Percentiles rank a stretch among this genome's conserved stretches.
These are phyloP conservation scores for Teratosphaeria nubilosa DNA, from an alignment of 2,329 filamentous ascomycete genomes.

Conservation along the genomic window DNA sequence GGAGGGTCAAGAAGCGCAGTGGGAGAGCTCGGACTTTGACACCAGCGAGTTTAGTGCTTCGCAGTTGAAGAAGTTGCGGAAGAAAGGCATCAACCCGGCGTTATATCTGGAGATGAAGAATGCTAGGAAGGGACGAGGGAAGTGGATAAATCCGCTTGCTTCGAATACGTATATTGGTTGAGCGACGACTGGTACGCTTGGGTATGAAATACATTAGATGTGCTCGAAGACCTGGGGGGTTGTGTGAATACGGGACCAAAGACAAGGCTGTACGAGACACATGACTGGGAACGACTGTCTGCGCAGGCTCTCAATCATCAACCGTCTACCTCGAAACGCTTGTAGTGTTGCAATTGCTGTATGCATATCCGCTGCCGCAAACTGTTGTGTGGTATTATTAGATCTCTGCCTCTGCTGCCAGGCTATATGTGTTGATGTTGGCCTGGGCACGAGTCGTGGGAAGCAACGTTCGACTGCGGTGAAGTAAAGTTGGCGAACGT, in stretches of 20 bases:
- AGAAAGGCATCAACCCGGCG: conserved; percentile 39
- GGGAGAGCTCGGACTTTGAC: conserved; percentile 32
- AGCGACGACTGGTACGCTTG: not conserved
- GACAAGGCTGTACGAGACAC: not conserved
- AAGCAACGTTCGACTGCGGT: not conserved
- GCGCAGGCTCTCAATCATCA: not conserved
- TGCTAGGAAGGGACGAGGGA: conserved; percentile 28
- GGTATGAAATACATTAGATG: not conserved
- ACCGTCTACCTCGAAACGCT: not conserved
- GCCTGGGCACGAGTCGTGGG: not conserved
- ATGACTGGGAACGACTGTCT: not conserved
- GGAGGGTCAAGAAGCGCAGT: conserved; percentile 17
- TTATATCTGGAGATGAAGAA: conserved; percentile 40
- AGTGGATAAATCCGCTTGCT: conserved; percentile 16
- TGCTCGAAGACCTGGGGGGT: not conserved
- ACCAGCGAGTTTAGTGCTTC: conserved; percentile 29
- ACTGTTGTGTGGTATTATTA: not conserved
- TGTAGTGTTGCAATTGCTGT: not conserved
- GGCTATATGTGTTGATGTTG: not conserved
- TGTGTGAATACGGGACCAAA: not conserved
- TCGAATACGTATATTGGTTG: conserved; percentile 21
- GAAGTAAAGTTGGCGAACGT: not conserved
- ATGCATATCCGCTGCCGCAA: not conserved
- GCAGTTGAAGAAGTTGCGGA: conserved; percentile 34
- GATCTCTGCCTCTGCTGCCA: not conserved